Base-by-base conservation (phyloP, 306 rosid species). In the Hippophae gyantsensis region DNA sequence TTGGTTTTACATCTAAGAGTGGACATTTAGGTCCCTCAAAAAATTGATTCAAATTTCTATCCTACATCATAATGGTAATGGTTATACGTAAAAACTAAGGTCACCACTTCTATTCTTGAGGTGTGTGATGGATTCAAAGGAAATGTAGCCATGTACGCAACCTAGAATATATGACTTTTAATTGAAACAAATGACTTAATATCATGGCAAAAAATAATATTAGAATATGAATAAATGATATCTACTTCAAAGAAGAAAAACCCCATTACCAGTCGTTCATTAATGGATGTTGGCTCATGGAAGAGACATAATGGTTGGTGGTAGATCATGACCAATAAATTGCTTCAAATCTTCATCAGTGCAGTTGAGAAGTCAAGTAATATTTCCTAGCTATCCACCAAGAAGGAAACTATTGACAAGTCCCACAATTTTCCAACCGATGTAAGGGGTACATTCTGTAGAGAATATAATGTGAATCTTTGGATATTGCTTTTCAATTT, bases 341-440 rank as follows among this genome's bases (percentile, higher is more conserved):
- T 78, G 60, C 73, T 66, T 67, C 61, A 92, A 79, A 72, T 84
- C 90, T 62, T 83, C 86, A 43, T 78, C 86, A 0, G 89, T 76
- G 73, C 99, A 92, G 85, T 96, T 92, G 47, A 88, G 96, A 69
- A 92, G 89, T 61, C 96, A 86, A 14, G 99, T 92, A 64, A 92
- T 76, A 65, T 92, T 88, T 73, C 99, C 99, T 6, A 95, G 99
- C 77, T 92, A 96, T 55, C 95, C 93, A 61, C 96, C 83, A 43
- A 26, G 63, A 69, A 42, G 81, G 72, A 92, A 92, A 78, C 96
- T 92, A 75, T 92, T 93, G 69, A 92, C 72, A 56, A 92, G 77
- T 62, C 99, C 99, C 49, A 92, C 90, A 64, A 96, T 88, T 76
- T 92, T 96, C 99, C 99, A 92, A 77, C 85, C 99, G 13, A 92